These are phyloP conservation scores for Cercophora sp. DNA, from an alignment of 495 filamentous ascomycete species.

Conservation along the genomic window DNA sequence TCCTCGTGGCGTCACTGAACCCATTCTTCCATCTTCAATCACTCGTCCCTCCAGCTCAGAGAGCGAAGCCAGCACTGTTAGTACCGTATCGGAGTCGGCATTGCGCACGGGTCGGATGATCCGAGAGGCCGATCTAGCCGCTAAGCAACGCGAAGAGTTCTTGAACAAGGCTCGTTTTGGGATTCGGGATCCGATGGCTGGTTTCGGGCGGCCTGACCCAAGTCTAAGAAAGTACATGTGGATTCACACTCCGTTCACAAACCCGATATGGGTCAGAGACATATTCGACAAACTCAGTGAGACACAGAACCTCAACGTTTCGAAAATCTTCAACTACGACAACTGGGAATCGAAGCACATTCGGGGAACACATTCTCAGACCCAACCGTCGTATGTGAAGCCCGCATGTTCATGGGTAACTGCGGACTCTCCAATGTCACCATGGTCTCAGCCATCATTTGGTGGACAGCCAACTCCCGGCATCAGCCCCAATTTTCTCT, in stretches of 20 bases:
- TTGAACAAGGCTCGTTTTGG: conserved; percentile 17
- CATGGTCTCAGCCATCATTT: conserved; percentile 28
- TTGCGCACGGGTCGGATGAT: conserved; percentile 3
- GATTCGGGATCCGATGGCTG: conserved; percentile 27
- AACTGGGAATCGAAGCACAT: conserved; percentile 46
- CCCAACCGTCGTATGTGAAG: conserved; percentile 45
- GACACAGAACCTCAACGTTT: conserved; percentile 32
- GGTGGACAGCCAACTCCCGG: conserved; percentile 27
- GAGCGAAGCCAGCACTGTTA: conserved; percentile 19
- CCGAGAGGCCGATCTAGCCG: conserved; percentile 9
- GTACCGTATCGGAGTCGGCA: conserved; percentile 31
- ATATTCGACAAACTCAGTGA: conserved; percentile 36
- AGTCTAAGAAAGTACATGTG: conserved; percentile 52
- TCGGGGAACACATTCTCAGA: conserved; percentile 41
- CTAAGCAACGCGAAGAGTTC: conserved; percentile 19
- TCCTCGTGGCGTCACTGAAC: not conserved
- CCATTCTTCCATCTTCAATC: conserved; percentile 21
- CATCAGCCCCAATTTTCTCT: conserved; percentile 39
- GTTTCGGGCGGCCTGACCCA: conserved; percentile 38
- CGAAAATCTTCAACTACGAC: conserved; percentile 47
- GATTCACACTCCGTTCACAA: conserved; percentile 65
- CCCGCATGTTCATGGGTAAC: conserved; percentile 42
- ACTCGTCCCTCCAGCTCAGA: conserved; percentile 30
- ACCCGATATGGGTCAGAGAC: conserved; percentile 61
- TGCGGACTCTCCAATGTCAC: conserved; percentile 31